phyloP scores from a whole-genome alignment of 495 filamentous ascomycete genomes.

The Penicillium ucsense region DNA sequence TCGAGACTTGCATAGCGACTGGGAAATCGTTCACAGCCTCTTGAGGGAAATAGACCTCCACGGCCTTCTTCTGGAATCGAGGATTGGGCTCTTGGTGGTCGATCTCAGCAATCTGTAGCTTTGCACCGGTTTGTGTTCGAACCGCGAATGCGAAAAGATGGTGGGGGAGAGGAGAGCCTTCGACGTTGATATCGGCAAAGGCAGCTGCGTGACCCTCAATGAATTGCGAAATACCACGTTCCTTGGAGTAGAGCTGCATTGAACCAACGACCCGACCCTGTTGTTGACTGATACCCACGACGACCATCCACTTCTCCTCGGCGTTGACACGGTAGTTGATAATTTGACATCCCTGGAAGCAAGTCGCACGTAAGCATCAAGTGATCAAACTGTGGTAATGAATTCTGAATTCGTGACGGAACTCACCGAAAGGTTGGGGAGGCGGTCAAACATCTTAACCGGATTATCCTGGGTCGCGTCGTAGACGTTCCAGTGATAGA shows the following conservation, averaged over 20 bases:
- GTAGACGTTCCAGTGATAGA: conserved; percentile 97
- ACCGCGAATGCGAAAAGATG: conserved; percentile 97
- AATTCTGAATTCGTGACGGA: not conserved
- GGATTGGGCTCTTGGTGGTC: conserved; percentile 86
- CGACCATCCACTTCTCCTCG: conserved; percentile 96
- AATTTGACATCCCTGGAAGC: conserved; percentile 76
- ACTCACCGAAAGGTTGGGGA: conserved; percentile 75
- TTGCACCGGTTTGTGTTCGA: conserved; percentile 74
- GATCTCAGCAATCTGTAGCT: conserved; percentile 96
- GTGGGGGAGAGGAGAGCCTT: conserved; percentile 80
- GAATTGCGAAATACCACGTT: conserved; percentile 91
- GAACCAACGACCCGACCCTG: conserved; percentile 88
- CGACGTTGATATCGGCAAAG: conserved; percentile 81
- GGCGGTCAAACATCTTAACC: conserved; percentile 85
- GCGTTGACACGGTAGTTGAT: conserved; percentile 98
- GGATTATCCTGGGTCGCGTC: conserved; percentile 67
- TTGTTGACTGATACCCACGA: conserved; percentile 89
- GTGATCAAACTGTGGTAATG: not conserved
- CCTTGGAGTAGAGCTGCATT: conserved; percentile 94
- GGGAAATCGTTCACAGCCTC: conserved; percentile 96
- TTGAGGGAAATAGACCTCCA: conserved; percentile 94
- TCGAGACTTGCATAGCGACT: conserved; percentile 94
- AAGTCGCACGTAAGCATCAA: not conserved
- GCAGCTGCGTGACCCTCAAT: conserved; percentile 97
- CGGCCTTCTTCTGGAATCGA: conserved; percentile 82